These are phyloP conservation scores for Cercospora beticola DNA, from an alignment of 2,329 filamentous ascomycete genomes.

Conservation along the genomic window DNA sequence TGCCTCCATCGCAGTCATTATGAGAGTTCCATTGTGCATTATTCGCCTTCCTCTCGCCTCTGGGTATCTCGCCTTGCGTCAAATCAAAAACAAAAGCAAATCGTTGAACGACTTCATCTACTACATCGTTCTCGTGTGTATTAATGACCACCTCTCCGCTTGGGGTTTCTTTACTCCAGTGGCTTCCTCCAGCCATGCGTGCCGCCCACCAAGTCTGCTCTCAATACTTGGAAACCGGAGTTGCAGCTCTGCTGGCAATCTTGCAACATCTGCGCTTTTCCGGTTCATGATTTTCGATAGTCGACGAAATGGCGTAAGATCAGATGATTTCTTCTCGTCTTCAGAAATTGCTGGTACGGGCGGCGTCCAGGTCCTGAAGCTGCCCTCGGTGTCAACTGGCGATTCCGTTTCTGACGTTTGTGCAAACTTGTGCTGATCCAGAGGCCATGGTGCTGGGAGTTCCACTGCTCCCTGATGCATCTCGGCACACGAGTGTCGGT, in stretches of 20 bases:
- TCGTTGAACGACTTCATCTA: not conserved
- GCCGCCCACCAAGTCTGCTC: constrained; percentile 8
- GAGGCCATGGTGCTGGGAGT: constrained; percentile 4
- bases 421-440: constrained; percentile 4
- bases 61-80: not conserved
- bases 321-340: not conserved
- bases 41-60: not conserved
- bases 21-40: not conserved
- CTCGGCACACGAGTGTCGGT: not conserved
- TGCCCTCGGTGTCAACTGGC: not conserved
- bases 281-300: not conserved
- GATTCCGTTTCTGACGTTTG: not conserved
- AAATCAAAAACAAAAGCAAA: not conserved
- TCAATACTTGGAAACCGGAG: constrained; percentile 17
- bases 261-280: constrained; percentile 1
- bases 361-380: constrained; percentile 3
- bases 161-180: not conserved
- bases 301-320: not conserved
- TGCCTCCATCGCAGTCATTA: too few relatives aligned
- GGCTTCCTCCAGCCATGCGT: constrained; percentile 10
- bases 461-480: not conserved
- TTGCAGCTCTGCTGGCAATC: constrained; percentile 6
- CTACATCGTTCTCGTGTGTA: not conserved
- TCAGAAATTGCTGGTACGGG: not conserved
- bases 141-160: not conserved